Evolutionary conservation across 169 alveolate species (phyloP).

Genomic region (Miamiensis avidus): DNA sequence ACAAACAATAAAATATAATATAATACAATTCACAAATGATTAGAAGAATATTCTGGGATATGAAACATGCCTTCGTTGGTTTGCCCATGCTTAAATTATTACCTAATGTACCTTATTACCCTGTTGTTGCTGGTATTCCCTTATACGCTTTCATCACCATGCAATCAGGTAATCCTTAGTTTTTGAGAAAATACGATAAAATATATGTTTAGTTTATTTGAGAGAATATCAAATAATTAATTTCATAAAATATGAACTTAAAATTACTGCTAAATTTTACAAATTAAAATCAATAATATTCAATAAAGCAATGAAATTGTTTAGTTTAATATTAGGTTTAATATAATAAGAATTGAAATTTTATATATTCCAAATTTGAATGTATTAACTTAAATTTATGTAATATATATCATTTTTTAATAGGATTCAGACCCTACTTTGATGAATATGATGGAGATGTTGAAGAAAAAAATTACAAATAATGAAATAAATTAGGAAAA

Average conservation of each 20-base stretch:
- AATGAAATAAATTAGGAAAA: too few relatives aligned
- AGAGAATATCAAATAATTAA: too few relatives aligned
- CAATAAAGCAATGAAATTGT: background rate
- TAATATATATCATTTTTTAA: background rate
- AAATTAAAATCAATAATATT: too few relatives aligned
- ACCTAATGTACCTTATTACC: constrained; percentile 5
- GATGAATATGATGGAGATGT: constrained; percentile 33
- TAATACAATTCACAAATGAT: too few relatives aligned
- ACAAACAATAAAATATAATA: too few relatives aligned
- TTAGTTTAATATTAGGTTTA: background rate
- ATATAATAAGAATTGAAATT: too few relatives aligned
- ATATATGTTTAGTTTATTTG: background rate
- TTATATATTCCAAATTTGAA: background rate
- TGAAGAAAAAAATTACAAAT: background rate
- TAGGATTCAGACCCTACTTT: constrained; percentile 12
- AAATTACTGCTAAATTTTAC: background rate
- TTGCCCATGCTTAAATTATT: constrained; percentile 14
- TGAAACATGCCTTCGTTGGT: constrained; percentile 22
- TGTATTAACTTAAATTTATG: too few relatives aligned
- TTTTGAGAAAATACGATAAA: background rate
- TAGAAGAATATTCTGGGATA: constrained; percentile 33
- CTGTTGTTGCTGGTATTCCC: constrained; percentile 21
- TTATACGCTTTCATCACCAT: constrained; percentile 1
- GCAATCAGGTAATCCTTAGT: background rate
- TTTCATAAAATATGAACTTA: background rate